phyloP scores from a whole-genome alignment of 495 filamentous ascomycete species.

The Bryoglossum gracile region DNA sequence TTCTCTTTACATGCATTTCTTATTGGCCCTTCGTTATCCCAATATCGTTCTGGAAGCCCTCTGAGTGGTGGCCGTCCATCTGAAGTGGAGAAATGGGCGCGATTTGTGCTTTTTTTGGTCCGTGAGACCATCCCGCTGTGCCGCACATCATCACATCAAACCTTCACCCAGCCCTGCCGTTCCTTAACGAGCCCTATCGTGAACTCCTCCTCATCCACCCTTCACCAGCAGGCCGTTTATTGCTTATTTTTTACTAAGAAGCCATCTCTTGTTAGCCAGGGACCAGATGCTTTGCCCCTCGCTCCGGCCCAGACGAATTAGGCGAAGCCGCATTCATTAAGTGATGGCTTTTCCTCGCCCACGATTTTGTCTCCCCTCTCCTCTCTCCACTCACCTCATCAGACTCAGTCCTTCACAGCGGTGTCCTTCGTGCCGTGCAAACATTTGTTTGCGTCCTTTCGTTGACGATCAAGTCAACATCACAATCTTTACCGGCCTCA shows the following conservation, averaged over 20 bases:
- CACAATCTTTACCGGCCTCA: slow-evolving; percentile 26
- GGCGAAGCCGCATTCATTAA: slow-evolving; percentile 8
- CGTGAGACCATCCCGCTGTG: slow-evolving; percentile 1
- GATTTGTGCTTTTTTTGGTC: not conserved
- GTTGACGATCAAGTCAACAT: slow-evolving; percentile 24
- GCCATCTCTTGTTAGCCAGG: slow-evolving; percentile 4
- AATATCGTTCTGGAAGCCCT: too few species aligned
- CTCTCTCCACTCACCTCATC: slow-evolving; percentile 17
- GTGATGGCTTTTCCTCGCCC: slow-evolving; percentile 12
- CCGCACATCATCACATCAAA: not conserved
- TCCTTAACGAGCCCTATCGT: slow-evolving; percentile 11
- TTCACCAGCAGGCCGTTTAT: not conserved
- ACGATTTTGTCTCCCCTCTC: slow-evolving; percentile 9
- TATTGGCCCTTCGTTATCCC: too few species aligned
- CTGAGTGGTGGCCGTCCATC: too few species aligned
- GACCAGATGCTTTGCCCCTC: not conserved
- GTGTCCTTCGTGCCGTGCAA: slow-evolving; percentile 21
- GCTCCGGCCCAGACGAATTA: not conserved
- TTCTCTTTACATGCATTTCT: too few species aligned
- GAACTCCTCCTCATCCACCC: not conserved
- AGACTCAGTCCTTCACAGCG: slow-evolving; percentile 10
- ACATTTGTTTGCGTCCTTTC: slow-evolving; percentile 31
- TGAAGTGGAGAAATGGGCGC: too few species aligned
- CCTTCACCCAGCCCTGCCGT: not conserved
- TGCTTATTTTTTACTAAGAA: not conserved